Evolutionary conservation across 1,284 basidiomycete genomes (phyloP), one percentile per base, ranked within the genome.

Genomic region (Hemileia vastatrix): DNA sequence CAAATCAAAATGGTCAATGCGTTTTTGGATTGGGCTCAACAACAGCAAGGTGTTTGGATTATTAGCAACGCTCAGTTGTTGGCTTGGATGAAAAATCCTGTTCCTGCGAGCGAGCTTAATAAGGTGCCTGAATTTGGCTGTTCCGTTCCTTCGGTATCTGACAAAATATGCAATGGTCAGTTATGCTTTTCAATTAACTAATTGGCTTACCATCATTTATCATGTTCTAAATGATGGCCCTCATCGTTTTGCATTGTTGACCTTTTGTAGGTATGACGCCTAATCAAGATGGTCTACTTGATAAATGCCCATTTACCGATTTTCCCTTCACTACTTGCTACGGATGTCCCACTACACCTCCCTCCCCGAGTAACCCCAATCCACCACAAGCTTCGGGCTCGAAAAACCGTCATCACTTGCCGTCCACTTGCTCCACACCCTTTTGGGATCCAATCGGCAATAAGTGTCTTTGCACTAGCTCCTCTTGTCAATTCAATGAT

Each of bases 11-110:
- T 87, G 86, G 82, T 89, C 74, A 88, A 88, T 72, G 69, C 79
- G 15, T 89, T 88, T 79, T 79, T 89, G 47, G 86, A 89, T 76
- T 90, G 87, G 86, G 86, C 84, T 15, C 86, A 88, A 72, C 68
- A 81, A 64, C 83, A 85, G 71, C 81, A 81, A 63, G 81, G 88
- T 74, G 85, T 77, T 15, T 88, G 86, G 86, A 86, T 89, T 67
- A 83, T 89, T 24, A 84, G 83, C 4, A 84, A 81, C 68, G 81
- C 82, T 66, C 86, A 89, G 76, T 80, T 89, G 2, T 81, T 89
- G 24, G 82, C 80, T 21, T 90, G 86, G 86, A 82, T 87, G 54
- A 78, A 78, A 68, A 82, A 88, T 75, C 88, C 88, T 0, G 82
- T 83, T 1, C 81, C 84, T 0, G 75, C 83, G 51, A 81, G 82